phyloP scores from a whole-genome alignment of 164 flowering plant species.

The Protea cynaroides region DNA sequence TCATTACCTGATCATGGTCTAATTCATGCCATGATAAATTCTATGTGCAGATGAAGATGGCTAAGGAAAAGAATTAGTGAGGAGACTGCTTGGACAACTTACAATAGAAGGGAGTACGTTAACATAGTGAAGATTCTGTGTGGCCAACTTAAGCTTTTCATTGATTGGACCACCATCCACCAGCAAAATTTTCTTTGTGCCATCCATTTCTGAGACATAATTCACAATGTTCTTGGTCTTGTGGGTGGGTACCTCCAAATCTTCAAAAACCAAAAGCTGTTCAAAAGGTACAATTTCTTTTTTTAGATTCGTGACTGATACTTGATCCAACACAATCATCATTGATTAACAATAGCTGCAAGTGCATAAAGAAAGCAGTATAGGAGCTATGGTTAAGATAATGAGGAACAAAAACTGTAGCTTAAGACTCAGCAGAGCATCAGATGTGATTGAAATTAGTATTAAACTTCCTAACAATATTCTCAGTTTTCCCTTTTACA shows the following conservation, averaged over 20 bases:
- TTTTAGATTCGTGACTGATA: not conserved
- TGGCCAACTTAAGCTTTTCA: slow-evolving; percentile 78
- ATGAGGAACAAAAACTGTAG: not conserved
- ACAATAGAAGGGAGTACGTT: slow-evolving; percentile 88
- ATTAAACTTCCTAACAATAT: too few relatives aligned
- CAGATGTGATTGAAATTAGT: too few relatives aligned
- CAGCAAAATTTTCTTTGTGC: slow-evolving; percentile 61
- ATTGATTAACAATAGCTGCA: not conserved
- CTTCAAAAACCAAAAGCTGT: slow-evolving; percentile 86
- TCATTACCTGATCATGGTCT: too few relatives aligned
- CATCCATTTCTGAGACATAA: slow-evolving; percentile 62
- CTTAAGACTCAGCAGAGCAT: too few relatives aligned
- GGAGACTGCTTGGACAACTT: slow-evolving; percentile 30
- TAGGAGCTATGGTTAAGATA: not conserved
- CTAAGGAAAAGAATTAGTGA: not conserved
- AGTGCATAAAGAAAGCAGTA: not conserved
- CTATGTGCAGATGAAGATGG: not conserved
- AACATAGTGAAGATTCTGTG: slow-evolving; percentile 81
- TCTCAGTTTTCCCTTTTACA: too few relatives aligned
- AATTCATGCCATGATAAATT: too few relatives aligned
- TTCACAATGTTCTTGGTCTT: slow-evolving; percentile 92
- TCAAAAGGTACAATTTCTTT: not conserved
- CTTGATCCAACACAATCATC: not conserved
- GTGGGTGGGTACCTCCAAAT: slow-evolving; percentile 74
- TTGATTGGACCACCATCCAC: slow-evolving; percentile 79